Conservation (phyloP, 2,329 filamentous ascomycete species). For the Ascochyta lentis region DNA sequence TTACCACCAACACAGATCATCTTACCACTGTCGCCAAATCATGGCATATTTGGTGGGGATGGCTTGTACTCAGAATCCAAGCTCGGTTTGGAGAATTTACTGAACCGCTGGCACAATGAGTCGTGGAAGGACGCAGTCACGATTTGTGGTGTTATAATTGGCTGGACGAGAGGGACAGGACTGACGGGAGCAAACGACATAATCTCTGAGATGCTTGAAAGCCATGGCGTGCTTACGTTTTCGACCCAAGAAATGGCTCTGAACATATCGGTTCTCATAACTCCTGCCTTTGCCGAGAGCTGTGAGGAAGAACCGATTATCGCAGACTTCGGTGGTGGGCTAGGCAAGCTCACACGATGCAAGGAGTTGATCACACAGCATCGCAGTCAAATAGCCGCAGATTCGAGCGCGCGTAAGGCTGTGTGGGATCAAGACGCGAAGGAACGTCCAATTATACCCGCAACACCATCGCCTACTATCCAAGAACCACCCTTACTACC, state of each 20-base stretch:
- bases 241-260: conserved; percentile 53
- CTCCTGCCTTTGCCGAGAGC: too few relatives aligned
- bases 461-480: too few relatives aligned
- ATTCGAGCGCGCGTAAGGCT: too few relatives aligned
- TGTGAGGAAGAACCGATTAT: too few relatives aligned
- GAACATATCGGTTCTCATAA: conserved; percentile 48
- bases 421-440: too few relatives aligned
- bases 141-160: conserved; percentile 53
- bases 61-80: conserved; percentile 57
- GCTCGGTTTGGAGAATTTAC: conserved; percentile 47
- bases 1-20: conserved; percentile 55
- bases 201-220: conserved; percentile 68
- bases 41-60: conserved; percentile 53
- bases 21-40: conserved; percentile 55
- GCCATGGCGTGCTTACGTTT: conserved; percentile 54
- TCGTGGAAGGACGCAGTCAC: conserved; percentile 53
- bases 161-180: conserved; percentile 55
- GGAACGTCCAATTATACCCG: too few relatives aligned
- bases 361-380: too few relatives aligned
- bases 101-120: conserved; percentile 48
- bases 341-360: too few relatives aligned
- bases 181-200: conserved; percentile 54
- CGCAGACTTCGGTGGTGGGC: too few relatives aligned
- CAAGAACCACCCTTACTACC: too few relatives aligned
- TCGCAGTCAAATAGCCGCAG: too few relatives aligned